phyloP scores from a whole-genome alignment of 441 rosid genomes.

The Gossypium armourianum region DNA sequence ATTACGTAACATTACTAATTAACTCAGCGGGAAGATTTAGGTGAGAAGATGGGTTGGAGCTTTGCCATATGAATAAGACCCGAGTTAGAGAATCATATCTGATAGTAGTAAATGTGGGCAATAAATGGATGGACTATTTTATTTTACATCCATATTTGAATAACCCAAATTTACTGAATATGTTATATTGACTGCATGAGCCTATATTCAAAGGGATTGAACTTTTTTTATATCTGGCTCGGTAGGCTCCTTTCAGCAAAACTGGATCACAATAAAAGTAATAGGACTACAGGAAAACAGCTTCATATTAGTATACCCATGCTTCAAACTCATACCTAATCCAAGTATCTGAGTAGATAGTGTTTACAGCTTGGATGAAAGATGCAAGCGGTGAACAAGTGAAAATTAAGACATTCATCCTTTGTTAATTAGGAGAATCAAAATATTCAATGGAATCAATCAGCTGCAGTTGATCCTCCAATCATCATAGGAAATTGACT shows the following conservation, averaged over 20 bases:
- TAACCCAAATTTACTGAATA: no score
- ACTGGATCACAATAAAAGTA: no score
- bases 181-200: no score
- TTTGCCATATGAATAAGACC: conserved; percentile 5
- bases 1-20: background rate
- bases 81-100: background rate
- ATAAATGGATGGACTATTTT: background rate
- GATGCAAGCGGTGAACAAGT: background rate
- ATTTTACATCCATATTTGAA: no score
- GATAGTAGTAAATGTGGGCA: conserved; percentile 2
- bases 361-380: no score
- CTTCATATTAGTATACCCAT: no score
- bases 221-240: no score
- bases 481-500: background rate
- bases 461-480: background rate
- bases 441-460: background rate
- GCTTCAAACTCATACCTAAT: no score
- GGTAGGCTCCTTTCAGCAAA: no score
- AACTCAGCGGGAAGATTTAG: conserved; percentile 1
- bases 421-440: background rate
- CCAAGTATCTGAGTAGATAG: no score
- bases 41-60: background rate
- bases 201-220: no score
- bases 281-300: no score
- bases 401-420: background rate